Percentiles rank a stretch among this genome's conserved stretches.
Evolutionary conservation across 371 early-diverging fungal species (phyloP).

Genomic region (Lichtheimia ramosa): DNA sequence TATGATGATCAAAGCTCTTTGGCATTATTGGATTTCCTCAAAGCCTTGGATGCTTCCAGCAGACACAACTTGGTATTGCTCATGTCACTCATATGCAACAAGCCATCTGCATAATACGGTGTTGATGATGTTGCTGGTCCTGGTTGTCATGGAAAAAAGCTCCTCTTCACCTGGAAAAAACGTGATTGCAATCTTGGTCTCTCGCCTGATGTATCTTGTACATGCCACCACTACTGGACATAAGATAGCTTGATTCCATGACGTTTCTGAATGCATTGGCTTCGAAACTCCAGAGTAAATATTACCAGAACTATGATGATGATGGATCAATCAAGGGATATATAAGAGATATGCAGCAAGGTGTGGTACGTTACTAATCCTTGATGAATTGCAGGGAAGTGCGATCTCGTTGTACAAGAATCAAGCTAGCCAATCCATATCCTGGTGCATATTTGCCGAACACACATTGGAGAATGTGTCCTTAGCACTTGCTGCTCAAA

Average conservation of each 20-base stretch:
- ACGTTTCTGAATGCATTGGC: not conserved
- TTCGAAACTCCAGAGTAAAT: not conserved
- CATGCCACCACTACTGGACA: not conserved
- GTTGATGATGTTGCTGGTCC: constrained; percentile 8
- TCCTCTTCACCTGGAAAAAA: constrained; percentile 10
- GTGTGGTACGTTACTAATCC: no score
- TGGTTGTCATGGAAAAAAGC: constrained; percentile 4
- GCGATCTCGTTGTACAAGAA: no score
- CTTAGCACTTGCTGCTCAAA: no score
- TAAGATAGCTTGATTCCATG: constrained; percentile 1
- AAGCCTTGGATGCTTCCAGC: constrained; percentile 5
- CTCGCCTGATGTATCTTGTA: not conserved
- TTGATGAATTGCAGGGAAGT: no score
- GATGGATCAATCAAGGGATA: no score
- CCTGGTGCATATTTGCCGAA: no score
- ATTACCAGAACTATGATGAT: not conserved
- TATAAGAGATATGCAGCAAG: no score
- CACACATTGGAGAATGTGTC: no score
- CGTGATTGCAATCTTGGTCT: not conserved
- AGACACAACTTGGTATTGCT: constrained; percentile 6
- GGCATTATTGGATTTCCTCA: not conserved
- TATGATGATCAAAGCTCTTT: constrained; percentile 14
- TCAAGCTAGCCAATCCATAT: no score
- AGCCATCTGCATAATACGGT: constrained; percentile 9
- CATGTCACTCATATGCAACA: constrained; percentile 1